A percentile compares a stretch with the other conserved stretches of the same genome.
Conservation (phyloP, 139 green algal genomes). For the Chlorella sp. region DNA sequence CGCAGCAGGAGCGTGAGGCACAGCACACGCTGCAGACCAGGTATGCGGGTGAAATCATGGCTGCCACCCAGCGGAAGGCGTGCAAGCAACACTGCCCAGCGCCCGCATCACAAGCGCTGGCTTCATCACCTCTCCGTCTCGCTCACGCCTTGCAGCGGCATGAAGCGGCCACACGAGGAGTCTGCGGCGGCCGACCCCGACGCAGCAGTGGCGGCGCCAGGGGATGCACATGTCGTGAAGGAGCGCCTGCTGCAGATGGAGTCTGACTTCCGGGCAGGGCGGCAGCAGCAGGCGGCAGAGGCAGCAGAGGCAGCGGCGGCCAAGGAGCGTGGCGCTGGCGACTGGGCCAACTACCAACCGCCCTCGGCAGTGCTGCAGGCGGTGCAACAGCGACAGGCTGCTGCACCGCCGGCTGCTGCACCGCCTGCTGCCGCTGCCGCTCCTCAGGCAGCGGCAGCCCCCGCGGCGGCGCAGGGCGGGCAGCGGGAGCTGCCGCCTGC, state of each 20-base stretch:
- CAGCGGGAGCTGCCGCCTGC: constrained; percentile 66
- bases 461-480: constrained; percentile 27
- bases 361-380: constrained; percentile 50
- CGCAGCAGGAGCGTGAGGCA: constrained; percentile 17
- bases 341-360: constrained; percentile 66
- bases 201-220: background rate
- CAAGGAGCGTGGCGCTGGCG: constrained; percentile 48
- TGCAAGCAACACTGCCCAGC: too few species aligned
- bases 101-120: too few species aligned
- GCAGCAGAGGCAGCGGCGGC: background rate
- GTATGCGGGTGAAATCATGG: too few species aligned
- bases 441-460: background rate
- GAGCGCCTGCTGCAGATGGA: constrained; percentile 28
- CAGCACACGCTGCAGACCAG: background rate
- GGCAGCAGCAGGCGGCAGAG: constrained; percentile 8
- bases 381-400: constrained; percentile 27
- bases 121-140: background rate
- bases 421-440: background rate
- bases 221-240: background rate
- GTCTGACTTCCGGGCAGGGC: background rate
- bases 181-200: background rate
- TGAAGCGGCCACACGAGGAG: constrained; percentile 21
- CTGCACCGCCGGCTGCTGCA: background rate
- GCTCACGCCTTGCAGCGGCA: background rate
- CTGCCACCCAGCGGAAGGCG: too few species aligned